Conservation (phyloP, 2,329 filamentous ascomycete genomes). For the Neocucurbitaria cava region DNA sequence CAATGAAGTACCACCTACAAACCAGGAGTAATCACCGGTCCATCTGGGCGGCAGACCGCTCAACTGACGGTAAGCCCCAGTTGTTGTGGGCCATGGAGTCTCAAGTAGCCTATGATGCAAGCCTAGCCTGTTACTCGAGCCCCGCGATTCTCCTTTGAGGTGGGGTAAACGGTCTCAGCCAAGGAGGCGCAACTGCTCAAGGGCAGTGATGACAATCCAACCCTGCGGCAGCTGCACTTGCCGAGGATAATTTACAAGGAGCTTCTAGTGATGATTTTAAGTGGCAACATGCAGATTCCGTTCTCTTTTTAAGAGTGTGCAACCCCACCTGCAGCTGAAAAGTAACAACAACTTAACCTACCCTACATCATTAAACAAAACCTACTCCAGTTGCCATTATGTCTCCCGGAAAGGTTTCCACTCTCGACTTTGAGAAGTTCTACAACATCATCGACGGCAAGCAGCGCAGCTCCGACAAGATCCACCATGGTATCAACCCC, state of each 20-base stretch:
- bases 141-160: conserved; percentile 23
- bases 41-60: not conserved
- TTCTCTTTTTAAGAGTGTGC: not conserved
- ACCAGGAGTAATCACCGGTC: not conserved
- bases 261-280: not conserved
- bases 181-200: not conserved
- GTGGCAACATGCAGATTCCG: conserved; percentile 1
- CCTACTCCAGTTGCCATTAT: conserved; percentile 37
- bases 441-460: conserved; percentile 62
- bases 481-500: conserved; percentile 60
- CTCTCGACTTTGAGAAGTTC: conserved; percentile 54
- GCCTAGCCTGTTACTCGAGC: conserved; percentile 9
- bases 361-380: not conserved
- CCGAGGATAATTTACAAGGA: conserved; percentile 9
- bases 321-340: not conserved
- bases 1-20: no score
- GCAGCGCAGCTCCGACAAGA: conserved; percentile 50
- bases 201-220: not conserved
- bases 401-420: conserved; percentile 54
- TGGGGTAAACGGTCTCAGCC: conserved; percentile 22
- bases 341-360: not conserved
- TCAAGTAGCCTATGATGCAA: conserved; percentile 2
- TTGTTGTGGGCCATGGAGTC: not conserved
- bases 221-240: not conserved
- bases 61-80: not conserved